Evolutionary conservation across 2,329 filamentous ascomycete genomes (phyloP), one percentile per base, ranked within the genome.

Genomic region (Phaeosphaeriaceae sp.): DNA sequence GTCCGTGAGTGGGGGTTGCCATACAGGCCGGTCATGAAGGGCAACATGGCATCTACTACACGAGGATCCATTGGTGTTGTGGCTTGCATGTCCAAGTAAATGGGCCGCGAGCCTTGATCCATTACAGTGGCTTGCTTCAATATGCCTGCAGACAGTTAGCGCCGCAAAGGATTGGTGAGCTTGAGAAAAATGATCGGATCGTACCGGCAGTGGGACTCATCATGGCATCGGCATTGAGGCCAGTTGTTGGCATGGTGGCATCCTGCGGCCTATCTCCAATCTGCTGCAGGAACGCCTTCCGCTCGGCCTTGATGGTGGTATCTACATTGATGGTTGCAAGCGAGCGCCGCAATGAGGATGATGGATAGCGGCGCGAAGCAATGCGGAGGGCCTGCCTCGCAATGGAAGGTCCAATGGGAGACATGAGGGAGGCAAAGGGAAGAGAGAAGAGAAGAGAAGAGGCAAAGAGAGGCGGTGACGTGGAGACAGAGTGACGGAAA

Each of bases 41-140:
- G 94, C 34, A 99, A 83, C 94, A 99, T 99, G 47, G 91, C 89
- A 74, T 99, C 94, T 37, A 99, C 83, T 26, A 99, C 94, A 59
- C 94, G 86, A 18, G 94, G 94, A 66, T 99, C 94, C 51, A 94
- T 86, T 15, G 94, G 94, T 0, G 94, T 99, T 1, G 94, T 99
- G 29, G 94, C 91, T 77, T 99, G 94, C 88, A 96, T 96, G 71
- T 99, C 94, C 45, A 99, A 87, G 68, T 99, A 99, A 70, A 99
- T 97, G 32, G 94, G 94, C 51, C 94, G 83, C 54, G 90, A 87
- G 50, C 94, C 94, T 74, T 96, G 87, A 61, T 96, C 92, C 87
- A 97, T 90, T 57, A 96, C 81, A 11, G 91, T 92, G 7, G 92
- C 93, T 73, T 96, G 88, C 79, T 94, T 95, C 54, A 99, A 80